A percentile compares a stretch with the other conserved stretches of the same genome.
These are phyloP conservation scores for Quercus lobata DNA, from an alignment of 331 rosid species.

Conservation along the genomic window DNA sequence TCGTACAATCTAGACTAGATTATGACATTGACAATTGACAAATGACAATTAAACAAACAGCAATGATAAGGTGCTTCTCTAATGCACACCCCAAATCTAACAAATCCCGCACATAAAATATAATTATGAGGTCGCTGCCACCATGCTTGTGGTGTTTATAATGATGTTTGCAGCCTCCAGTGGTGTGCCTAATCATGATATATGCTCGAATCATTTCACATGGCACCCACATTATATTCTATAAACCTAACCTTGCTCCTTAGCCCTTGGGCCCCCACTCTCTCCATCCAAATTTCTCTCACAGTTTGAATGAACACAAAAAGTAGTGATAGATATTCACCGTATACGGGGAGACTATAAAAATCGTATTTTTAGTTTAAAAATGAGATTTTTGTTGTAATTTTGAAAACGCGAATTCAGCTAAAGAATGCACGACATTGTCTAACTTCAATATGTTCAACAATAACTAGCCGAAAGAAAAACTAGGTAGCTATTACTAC, in stretches of 20 bases:
- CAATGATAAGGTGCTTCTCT: slow-evolving; percentile 12
- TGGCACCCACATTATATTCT: slow-evolving; percentile 20
- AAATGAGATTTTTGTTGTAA: no score
- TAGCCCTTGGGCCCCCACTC: slow-evolving; percentile 27
- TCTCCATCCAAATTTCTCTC: background rate
- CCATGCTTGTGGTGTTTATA: slow-evolving; percentile 27
- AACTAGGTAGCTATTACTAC: background rate
- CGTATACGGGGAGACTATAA: no score
- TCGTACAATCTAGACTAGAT: no score
- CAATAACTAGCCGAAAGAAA: background rate
- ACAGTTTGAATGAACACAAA: no score
- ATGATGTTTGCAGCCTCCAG: slow-evolving; percentile 46
- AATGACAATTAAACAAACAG: background rate
- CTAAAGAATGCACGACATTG: no score
- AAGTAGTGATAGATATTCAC: no score
- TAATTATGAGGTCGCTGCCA: slow-evolving; percentile 11
- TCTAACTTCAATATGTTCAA: no score
- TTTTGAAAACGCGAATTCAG: no score
- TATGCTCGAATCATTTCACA: slow-evolving; percentile 28
- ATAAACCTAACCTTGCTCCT: background rate
- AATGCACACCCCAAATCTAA: background rate
- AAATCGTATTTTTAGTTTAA: no score
- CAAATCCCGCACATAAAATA: background rate
- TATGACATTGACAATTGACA: no score
- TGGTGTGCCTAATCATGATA: slow-evolving; percentile 45